phyloP scores from a whole-genome alignment of 305 asterid genomes.

The Fraxinus floribunda region DNA sequence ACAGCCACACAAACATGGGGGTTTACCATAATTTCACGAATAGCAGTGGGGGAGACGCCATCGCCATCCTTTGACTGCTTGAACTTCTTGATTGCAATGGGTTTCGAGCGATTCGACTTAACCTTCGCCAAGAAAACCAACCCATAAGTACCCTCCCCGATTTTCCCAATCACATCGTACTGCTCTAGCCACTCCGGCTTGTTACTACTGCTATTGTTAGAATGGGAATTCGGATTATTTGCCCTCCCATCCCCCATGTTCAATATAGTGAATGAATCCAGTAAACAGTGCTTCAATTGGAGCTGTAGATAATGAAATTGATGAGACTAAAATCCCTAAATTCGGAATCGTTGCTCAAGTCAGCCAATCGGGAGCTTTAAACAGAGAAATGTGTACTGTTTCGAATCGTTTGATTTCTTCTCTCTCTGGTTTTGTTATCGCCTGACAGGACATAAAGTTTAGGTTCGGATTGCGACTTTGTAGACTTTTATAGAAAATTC shows the following conservation, averaged over 20 bases:
- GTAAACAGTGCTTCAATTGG: neutral
- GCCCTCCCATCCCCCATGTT: conserved; percentile 73
- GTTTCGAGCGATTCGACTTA: conserved; percentile 71
- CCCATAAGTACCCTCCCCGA: conserved; percentile 97
- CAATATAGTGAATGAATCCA: neutral
- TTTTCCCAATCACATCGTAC: conserved; percentile 90
- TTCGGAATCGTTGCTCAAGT: neutral
- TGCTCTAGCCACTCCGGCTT: conserved; percentile 96
- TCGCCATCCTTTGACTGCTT: conserved; percentile 98
- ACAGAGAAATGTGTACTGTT: neutral
- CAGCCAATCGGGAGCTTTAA: neutral
- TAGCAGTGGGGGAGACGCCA: conserved; percentile 98
- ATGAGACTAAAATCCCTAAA: neutral
- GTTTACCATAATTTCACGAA: conserved; percentile 93
- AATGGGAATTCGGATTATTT: conserved; percentile 32
- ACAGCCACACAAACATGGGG: neutral
- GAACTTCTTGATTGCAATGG: conserved; percentile 94
- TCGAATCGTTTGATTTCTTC: neutral
- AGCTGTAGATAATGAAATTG: neutral
- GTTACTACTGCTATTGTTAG: conserved; percentile 24
- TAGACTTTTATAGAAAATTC: no score
- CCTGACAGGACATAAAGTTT: neutral
- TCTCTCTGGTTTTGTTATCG: neutral
- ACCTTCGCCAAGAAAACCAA: conserved; percentile 87
- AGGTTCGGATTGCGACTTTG: neutral